These are phyloP conservation scores for Leishmania martiniquensis DNA, from an alignment of 208 protist genomes.

Conservation along the genomic window DNA sequence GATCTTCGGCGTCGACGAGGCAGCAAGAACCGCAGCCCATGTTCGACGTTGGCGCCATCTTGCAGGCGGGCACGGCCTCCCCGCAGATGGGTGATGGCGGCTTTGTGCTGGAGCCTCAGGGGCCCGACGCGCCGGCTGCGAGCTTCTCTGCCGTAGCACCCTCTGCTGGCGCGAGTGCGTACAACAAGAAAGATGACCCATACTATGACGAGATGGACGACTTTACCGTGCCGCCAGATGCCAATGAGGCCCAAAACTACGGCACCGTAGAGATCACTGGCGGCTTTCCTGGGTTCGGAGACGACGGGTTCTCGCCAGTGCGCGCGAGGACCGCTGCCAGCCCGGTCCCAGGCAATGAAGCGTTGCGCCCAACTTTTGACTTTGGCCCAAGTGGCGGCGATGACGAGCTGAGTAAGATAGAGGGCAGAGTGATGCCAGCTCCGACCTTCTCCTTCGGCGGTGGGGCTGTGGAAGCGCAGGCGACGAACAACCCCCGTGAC, in stretches of 20 bases:
- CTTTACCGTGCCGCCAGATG: slow-evolving; percentile 44
- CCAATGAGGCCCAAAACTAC: slow-evolving; percentile 12
- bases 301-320: slow-evolving; percentile 7
- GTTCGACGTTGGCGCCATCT: slow-evolving; percentile 37
- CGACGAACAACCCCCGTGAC: neutral
- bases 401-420: slow-evolving; percentile 15
- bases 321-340: neutral
- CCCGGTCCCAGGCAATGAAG: slow-evolving; percentile 1
- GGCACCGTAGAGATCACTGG: slow-evolving; percentile 42
- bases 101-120: slow-evolving; percentile 37
- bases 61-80: slow-evolving; percentile 7
- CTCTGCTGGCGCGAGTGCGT: slow-evolving; percentile 9
- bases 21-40: slow-evolving; percentile 16
- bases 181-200: slow-evolving; percentile 52
- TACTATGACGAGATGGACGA: slow-evolving; percentile 83
- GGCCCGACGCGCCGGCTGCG: slow-evolving; percentile 6
- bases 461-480: slow-evolving; percentile 6
- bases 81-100: neutral
- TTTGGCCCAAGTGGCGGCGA: slow-evolving; percentile 46
- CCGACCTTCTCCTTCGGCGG: slow-evolving; percentile 17
- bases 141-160: slow-evolving; percentile 14
- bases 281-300: slow-evolving; percentile 35
- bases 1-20: slow-evolving; percentile 1
- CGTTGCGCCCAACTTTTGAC: slow-evolving; percentile 57
- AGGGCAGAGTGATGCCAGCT: neutral